Evolutionary conservation across 768 basidiomycete genomes (phyloP).

Genomic region (Hebeloma cylindrosporum): DNA sequence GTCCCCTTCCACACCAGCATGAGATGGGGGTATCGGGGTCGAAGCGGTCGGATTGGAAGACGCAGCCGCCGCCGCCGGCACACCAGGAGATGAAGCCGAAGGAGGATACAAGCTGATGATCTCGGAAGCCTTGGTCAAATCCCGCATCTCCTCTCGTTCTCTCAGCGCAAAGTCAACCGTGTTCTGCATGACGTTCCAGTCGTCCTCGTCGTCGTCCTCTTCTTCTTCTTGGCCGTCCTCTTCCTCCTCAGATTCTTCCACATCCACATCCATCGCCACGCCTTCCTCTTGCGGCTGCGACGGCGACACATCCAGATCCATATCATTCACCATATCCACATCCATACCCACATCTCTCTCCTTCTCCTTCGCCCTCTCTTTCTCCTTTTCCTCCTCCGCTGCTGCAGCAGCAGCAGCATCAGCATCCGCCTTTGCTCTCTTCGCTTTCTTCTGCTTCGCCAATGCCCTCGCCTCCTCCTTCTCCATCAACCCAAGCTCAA

Average conservation of each 20-base stretch:
- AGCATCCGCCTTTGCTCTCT: slow-evolving; percentile 9
- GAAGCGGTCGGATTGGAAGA: slow-evolving; percentile 2
- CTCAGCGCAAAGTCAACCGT: slow-evolving; percentile 80
- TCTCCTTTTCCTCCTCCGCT: slow-evolving; percentile 14
- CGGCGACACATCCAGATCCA: slow-evolving; percentile 26
- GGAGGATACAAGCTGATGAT: slow-evolving; percentile 53
- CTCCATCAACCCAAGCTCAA: slow-evolving; percentile 27
- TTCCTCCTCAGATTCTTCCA: slow-evolving; percentile 11
- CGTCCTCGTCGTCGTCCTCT: slow-evolving; percentile 12
- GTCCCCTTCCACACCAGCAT: slow-evolving; percentile 4
- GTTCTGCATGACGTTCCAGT: slow-evolving; percentile 39
- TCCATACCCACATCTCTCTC: slow-evolving; percentile 11
- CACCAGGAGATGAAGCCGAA: background rate
- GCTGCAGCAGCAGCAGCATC: no score
- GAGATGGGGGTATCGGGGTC: background rate
- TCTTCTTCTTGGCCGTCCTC: slow-evolving; percentile 1
- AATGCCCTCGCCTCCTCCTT: slow-evolving; percentile 19
- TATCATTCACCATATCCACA: slow-evolving; percentile 16
- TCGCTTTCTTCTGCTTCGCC: slow-evolving; percentile 11
- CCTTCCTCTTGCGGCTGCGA: no score
- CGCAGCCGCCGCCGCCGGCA: background rate
- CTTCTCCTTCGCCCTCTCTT: slow-evolving; percentile 11
- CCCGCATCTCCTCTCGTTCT: slow-evolving; percentile 89
- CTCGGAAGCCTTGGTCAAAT: slow-evolving; percentile 79
- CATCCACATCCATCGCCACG: slow-evolving; percentile 21